phyloP scores from a whole-genome alignment of 345 rosid species.

The Cardamine occulta region DNA sequence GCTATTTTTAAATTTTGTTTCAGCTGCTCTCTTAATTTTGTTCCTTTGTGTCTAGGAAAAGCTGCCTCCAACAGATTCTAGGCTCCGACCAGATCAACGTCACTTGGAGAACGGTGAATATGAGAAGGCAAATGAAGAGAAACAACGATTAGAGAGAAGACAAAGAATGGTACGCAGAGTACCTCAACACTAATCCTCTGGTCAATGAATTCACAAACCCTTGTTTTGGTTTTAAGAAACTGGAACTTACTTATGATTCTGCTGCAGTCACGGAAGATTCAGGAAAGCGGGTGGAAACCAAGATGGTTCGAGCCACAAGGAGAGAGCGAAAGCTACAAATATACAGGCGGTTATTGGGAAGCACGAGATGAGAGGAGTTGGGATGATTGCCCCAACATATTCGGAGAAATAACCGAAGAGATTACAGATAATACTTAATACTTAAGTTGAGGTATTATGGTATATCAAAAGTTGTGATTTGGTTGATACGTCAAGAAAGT shows the following conservation, averaged over 20 bases:
- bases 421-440: constrained; percentile 38
- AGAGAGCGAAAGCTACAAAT: constrained; percentile 65
- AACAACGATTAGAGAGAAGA: constrained; percentile 86
- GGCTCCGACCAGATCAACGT: constrained; percentile 96
- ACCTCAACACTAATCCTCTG: neutral
- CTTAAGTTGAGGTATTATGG: constrained; percentile 45
- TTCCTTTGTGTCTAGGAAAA: constrained; percentile 62
- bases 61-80: constrained; percentile 96
- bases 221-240: neutral
- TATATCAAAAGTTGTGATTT: neutral
- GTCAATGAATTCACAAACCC: neutral
- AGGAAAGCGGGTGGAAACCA: constrained; percentile 92
- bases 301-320: constrained; percentile 75
- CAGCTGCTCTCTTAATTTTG: neutral
- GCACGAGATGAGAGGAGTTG: constrained; percentile 67
- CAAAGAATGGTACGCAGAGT: constrained; percentile 79
- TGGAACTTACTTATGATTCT: neutral
- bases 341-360: constrained; percentile 93
- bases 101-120: constrained; percentile 98
- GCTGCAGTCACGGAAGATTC: constrained; percentile 78
- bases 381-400: constrained; percentile 82
- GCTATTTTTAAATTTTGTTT: neutral
- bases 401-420: constrained; percentile 69
- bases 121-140: constrained; percentile 90
- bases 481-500: neutral